Percentiles rank a stretch among this genome's conserved stretches.
These are phyloP conservation scores for Boletus tomentosulus DNA, from an alignment of 768 basidiomycete genomes.

Conservation along the genomic window DNA sequence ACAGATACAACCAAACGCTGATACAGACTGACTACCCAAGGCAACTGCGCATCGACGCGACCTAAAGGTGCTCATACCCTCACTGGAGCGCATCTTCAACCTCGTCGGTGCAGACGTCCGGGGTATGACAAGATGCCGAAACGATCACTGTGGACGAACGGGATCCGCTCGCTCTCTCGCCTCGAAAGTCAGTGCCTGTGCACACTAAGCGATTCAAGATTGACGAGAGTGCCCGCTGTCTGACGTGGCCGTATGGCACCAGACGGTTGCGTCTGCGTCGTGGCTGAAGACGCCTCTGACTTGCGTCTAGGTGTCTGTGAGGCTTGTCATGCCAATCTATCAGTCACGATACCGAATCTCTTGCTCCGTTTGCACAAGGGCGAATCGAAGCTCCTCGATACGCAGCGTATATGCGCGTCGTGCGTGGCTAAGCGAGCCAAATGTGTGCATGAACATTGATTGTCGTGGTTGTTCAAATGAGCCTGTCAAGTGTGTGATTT, in stretches of 20 bases:
- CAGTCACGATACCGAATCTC: conserved; percentile 55
- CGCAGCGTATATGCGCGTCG: conserved; percentile 67
- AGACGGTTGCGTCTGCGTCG: too few relatives aligned
- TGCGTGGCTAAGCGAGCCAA: conserved; percentile 63
- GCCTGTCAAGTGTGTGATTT: too few relatives aligned
- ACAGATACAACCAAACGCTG: not conserved
- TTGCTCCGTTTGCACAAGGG: conserved; percentile 49
- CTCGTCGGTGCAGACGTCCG: too few relatives aligned
- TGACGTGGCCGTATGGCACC: conserved; percentile 53
- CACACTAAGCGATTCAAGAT: conserved; percentile 48
- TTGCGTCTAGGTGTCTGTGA: conserved; percentile 39
- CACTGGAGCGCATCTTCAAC: too few relatives aligned
- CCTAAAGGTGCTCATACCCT: conserved; percentile 79
- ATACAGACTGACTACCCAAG: too few relatives aligned
- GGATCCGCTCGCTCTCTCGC: too few relatives aligned
- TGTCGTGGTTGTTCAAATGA: too few relatives aligned
- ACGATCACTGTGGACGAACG: too few relatives aligned
- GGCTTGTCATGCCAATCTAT: conserved; percentile 47
- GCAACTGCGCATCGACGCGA: too few relatives aligned
- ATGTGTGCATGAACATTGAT: conserved; percentile 15
- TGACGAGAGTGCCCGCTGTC: conserved; percentile 64
- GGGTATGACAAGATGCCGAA: conserved; percentile 21
- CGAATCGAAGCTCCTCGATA: conserved; percentile 50
- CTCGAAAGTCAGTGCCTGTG: conserved; percentile 9
- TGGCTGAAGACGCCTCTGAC: too few relatives aligned